Conservation (phyloP, 2,329 filamentous ascomycete genomes). For the Cyphellophora europaea region DNA sequence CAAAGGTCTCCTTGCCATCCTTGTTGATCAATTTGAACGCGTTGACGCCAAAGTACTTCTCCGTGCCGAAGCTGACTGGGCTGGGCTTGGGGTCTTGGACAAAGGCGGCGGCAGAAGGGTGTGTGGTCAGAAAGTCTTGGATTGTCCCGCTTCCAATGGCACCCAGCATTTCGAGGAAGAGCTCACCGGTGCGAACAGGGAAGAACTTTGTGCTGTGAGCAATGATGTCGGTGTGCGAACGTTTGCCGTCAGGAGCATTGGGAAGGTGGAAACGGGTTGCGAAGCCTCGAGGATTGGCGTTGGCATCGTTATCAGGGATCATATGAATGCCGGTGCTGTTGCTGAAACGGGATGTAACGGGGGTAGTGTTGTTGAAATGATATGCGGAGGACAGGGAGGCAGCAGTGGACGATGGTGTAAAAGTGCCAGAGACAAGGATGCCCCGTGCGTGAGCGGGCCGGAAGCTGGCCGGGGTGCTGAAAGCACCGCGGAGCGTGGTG, state of each 20-base stretch:
- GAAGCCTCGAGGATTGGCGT: conserved; percentile 40
- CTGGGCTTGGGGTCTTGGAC: conserved; percentile 41
- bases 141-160: conserved; percentile 27
- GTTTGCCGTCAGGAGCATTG: conserved; percentile 24
- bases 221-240: conserved; percentile 48
- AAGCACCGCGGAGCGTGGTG: conserved; percentile 28
- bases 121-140: conserved; percentile 31
- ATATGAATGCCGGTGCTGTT: conserved; percentile 42
- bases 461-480: conserved; percentile 31
- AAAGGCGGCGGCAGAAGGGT: conserved; percentile 41
- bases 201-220: conserved; percentile 44
- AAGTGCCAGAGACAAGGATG: conserved; percentile 41
- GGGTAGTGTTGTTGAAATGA: conserved; percentile 39
- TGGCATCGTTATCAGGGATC: conserved; percentile 40
- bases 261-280: conserved; percentile 40
- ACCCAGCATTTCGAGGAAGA: conserved; percentile 42
- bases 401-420: conserved; percentile 39
- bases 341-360: conserved; percentile 42
- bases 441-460: conserved; percentile 48
- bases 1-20: conserved; percentile 36
- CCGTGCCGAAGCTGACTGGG: conserved; percentile 39
- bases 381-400: conserved; percentile 35
- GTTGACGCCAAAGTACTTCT: conserved; percentile 33
- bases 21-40: conserved; percentile 23
- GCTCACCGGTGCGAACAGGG: conserved; percentile 42